These are phyloP conservation scores for Kodamaea leandrae DNA, from an alignment of 805 yeast genomes.

Conservation along the genomic window DNA sequence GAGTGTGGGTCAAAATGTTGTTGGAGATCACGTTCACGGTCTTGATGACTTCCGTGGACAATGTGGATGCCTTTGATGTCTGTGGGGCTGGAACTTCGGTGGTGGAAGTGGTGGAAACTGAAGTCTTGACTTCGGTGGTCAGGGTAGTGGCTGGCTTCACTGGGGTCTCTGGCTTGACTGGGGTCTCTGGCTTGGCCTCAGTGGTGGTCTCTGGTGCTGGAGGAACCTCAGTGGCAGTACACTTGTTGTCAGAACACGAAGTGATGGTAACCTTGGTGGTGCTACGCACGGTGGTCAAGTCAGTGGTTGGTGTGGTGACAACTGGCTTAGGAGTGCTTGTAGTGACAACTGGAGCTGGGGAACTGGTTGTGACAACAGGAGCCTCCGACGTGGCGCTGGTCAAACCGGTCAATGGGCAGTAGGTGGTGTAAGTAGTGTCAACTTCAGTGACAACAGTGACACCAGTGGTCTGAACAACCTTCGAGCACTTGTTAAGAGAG, in stretches of 20 bases:
- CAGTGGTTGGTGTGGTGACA: constrained; percentile 8
- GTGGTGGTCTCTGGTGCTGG: constrained; percentile 12
- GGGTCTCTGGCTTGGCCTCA: constrained; percentile 19
- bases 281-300: background rate
- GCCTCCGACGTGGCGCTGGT: constrained; percentile 1
- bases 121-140: constrained; percentile 3
- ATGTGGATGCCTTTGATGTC: constrained; percentile 9
- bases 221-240: constrained; percentile 16
- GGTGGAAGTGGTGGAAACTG: constrained; percentile 6
- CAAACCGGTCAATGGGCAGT: constrained; percentile 18
- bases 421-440: constrained; percentile 13
- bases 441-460: constrained; percentile 16
- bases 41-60: constrained; percentile 11
- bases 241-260: constrained; percentile 26
- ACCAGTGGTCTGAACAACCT: constrained; percentile 34
- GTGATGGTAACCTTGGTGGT: constrained; percentile 22
- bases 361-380: background rate
- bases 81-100: constrained; percentile 3
- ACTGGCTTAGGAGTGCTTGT: constrained; percentile 15
- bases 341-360: constrained; percentile 13
- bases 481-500: constrained; percentile 28
- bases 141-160: constrained; percentile 6
- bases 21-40: constrained; percentile 42
- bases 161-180: constrained; percentile 1
- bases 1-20: constrained; percentile 37